These are phyloP conservation scores for Clarireedia hainanense DNA, from an alignment of 2,329 filamentous ascomycete species.

Conservation along the genomic window DNA sequence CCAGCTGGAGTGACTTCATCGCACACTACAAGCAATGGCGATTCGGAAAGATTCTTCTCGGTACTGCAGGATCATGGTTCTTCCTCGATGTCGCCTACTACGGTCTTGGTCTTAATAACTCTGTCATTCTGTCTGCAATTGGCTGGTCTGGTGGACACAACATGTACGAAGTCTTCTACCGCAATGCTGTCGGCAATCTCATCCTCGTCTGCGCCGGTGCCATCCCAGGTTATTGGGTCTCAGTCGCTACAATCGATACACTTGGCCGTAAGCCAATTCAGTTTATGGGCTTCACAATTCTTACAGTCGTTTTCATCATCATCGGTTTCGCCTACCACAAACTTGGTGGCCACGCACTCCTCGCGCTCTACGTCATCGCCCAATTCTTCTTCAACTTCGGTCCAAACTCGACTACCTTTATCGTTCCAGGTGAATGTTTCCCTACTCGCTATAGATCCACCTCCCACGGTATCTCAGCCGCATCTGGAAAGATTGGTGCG, in stretches of 20 bases:
- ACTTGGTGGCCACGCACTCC: constrained; percentile 41
- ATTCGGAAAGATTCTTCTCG: constrained; percentile 64
- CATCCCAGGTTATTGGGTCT: constrained; percentile 75
- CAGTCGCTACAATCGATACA: constrained; percentile 65
- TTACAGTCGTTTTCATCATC: constrained; percentile 54
- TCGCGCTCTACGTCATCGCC: constrained; percentile 55
- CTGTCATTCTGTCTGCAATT: constrained; percentile 63
- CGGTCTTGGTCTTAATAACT: constrained; percentile 66
- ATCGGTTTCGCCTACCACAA: constrained; percentile 53
- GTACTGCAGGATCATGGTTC: constrained; percentile 80
- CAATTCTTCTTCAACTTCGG: constrained; percentile 62
- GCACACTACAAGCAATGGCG: constrained; percentile 63
- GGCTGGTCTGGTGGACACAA: constrained; percentile 58
- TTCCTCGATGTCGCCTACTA: constrained; percentile 51
- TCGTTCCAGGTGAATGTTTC: constrained; percentile 62
- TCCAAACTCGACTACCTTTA: constrained; percentile 63
- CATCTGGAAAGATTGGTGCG: constrained; percentile 31
- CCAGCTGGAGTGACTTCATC: constrained; percentile 64
- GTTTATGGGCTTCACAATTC: constrained; percentile 51
- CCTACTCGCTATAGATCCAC: constrained; percentile 31
- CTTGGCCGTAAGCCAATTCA: constrained; percentile 73
- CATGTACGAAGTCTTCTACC: constrained; percentile 62
- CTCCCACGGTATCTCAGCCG: constrained; percentile 32
- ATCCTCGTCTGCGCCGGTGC: constrained; percentile 72
- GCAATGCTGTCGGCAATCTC: constrained; percentile 68